Evolutionary conservation across 495 filamentous ascomycete species (phyloP), one percentile per base, ranked within the genome.

Genomic region (Haplographium delicatum): DNA sequence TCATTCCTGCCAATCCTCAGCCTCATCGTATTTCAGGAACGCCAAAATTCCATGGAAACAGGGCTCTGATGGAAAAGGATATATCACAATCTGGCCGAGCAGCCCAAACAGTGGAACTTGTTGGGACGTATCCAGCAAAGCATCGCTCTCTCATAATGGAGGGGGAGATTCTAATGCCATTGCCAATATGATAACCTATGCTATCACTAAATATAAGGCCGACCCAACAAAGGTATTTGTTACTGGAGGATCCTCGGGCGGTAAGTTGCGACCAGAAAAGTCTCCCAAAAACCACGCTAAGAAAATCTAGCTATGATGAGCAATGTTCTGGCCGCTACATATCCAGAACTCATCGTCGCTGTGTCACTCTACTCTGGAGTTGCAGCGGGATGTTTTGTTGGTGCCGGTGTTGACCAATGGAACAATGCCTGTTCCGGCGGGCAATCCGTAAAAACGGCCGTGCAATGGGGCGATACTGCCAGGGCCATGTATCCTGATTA

Each of bases 111-210:
- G 53, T 16, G 73, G 66, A 27, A 68, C 58, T 24, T 83, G 79
- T 65, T 85, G 80, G 79, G 81, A 84, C 47, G 78, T 82, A 25
- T 72, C 73, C 19, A 76, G 71, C 4, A 61, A 68, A 7, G 67
- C 67, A 11, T 66, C 77, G 2, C 65, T 82, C 9, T 74, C 69
- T 30, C 76, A 75, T 58, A 64, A 76, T 37, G 78, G 74, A 13
- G 76, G 77, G 6, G 74, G 74, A 23, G 76, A 83, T 59, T 77
- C 73, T 53, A 68, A 77, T 39, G 71, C 72, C 26, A 82, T 85
- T 49, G 74, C 70, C 44, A 80, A 73, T 60, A 83, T 85, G 80
- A 79, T 83, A 5, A 68, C 57, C 6, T 80, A 70, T 50, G 65
- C 75, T 13, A 63, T 78, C 22, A 39, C 52, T 1, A 65, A 67